Evolutionary conservation across 2,329 filamentous ascomycete genomes (phyloP).

Genomic region (Pseudocercospora eumusae): DNA sequence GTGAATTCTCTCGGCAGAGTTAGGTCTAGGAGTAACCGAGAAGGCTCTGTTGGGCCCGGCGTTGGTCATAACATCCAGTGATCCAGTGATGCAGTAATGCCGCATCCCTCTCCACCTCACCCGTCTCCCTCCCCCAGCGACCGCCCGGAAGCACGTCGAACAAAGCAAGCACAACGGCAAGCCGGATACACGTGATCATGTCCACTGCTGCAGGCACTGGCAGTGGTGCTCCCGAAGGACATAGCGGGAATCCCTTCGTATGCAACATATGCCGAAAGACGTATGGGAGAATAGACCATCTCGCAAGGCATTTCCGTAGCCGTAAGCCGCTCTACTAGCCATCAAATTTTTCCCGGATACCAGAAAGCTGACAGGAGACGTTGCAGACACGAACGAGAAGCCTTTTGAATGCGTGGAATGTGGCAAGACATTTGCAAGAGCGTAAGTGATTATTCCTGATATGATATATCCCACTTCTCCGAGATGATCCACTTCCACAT

Average conservation of each 20-base stretch:
- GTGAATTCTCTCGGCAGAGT: conserved; percentile 3
- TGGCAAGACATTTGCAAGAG: conserved; percentile 28
- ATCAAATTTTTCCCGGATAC: not conserved
- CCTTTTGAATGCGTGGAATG: conserved; percentile 27
- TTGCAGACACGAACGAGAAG: conserved; percentile 29
- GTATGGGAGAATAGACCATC: conserved; percentile 28
- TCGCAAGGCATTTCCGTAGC: conserved; percentile 29
- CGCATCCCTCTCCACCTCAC: conserved; percentile 14
- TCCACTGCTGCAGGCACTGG: conserved; percentile 4
- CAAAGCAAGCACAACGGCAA: not conserved
- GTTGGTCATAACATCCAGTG: conserved; percentile 6
- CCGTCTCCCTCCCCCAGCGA: conserved; percentile 11
- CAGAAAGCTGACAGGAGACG: conserved; percentile 12
- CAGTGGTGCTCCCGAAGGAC: not conserved
- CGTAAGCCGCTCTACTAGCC: conserved; percentile 18
- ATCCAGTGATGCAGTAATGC: no score
- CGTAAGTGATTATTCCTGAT: conserved; percentile 20
- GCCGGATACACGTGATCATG: conserved; percentile 13
- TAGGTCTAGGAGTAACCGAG: not conserved
- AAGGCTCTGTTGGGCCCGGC: not conserved
- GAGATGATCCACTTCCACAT: conserved; percentile 1
- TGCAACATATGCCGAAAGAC: conserved; percentile 30
- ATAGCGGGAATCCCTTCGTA: conserved; percentile 25
- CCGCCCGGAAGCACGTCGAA: conserved; percentile 10
- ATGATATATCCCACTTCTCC: conserved; percentile 1